phyloP scores from a whole-genome alignment of 495 filamentous ascomycete genomes.

The Neurospora hispaniola region DNA sequence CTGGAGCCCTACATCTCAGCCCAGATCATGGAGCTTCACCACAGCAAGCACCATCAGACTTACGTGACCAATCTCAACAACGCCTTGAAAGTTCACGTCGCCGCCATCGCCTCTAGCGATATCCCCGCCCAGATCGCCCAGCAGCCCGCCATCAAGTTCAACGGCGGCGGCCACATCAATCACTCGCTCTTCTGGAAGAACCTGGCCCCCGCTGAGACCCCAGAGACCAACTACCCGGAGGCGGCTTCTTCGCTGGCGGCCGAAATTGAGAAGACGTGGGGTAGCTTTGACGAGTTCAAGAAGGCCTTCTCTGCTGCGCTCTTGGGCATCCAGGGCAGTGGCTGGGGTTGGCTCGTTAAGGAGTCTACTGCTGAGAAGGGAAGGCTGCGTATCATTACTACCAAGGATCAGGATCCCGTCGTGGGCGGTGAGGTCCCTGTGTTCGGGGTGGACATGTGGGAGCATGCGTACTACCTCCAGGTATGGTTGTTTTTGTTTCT shows the following conservation, averaged over 20 bases:
- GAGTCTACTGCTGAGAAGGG: conserved; percentile 50
- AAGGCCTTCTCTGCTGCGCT: conserved; percentile 66
- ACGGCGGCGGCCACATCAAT: conserved; percentile 87
- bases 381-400: conserved; percentile 66
- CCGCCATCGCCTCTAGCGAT: conserved; percentile 37
- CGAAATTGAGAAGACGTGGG: conserved; percentile 54
- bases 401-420: conserved; percentile 89
- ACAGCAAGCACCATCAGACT: conserved; percentile 61
- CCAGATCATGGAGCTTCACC: conserved; percentile 90
- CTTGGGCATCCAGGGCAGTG: conserved; percentile 41
- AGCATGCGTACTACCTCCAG: conserved; percentile 66
- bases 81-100: conserved; percentile 42
- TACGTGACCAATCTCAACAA: conserved; percentile 64
- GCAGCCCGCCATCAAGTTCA: conserved; percentile 74
- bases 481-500: conserved; percentile 52
- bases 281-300: conserved; percentile 62
- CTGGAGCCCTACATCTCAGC: conserved; percentile 85
- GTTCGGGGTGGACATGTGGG: conserved; percentile 95
- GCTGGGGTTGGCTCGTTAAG: conserved; percentile 88
- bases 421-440: conserved; percentile 77
- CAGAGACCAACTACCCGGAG: conserved; percentile 49
- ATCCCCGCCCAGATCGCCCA: conserved; percentile 57
- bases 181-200: conserved; percentile 93
- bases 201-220: conserved; percentile 57
- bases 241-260: conserved; percentile 48